A percentile compares a stretch with the other conserved stretches of the same genome.
Conservation (phyloP, 768 basidiomycete species). For the Boletus vinaceobasis region DNA sequence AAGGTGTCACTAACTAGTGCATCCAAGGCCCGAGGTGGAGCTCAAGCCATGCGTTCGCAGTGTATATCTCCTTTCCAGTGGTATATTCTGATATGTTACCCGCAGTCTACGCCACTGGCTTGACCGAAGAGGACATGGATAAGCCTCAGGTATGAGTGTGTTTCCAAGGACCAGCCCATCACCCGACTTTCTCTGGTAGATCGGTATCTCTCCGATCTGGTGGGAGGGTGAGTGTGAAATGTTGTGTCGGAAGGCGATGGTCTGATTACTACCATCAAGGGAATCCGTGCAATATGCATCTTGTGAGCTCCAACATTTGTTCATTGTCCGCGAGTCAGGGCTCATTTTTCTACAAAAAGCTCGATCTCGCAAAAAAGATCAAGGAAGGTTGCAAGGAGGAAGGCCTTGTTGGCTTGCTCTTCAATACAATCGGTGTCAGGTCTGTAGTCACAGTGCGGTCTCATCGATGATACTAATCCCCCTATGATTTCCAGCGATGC, state of each 20-base stretch:
- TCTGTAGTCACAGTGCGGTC: conserved; percentile 25
- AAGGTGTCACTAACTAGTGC: neutral
- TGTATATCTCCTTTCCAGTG: conserved; percentile 1
- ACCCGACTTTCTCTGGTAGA: conserved; percentile 39
- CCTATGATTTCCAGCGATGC: conserved; percentile 53
- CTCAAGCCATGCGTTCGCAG: conserved; percentile 79
- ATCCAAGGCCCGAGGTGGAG: conserved; percentile 58
- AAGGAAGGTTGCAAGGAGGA: conserved; percentile 83
- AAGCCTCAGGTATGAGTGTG: conserved; percentile 65
- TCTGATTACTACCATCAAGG: conserved; percentile 38
- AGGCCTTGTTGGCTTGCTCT: conserved; percentile 75
- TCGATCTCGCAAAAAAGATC: conserved; percentile 74
- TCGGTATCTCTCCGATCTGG: conserved; percentile 88
- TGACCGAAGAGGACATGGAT: conserved; percentile 76
- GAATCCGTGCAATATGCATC: conserved; percentile 83
- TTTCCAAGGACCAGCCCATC: neutral
- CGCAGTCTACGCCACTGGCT: conserved; percentile 69
- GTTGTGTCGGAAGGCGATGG: neutral
- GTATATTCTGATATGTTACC: neutral
- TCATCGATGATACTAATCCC: neutral
- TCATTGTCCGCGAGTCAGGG: neutral
- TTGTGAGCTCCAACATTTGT: conserved; percentile 43
- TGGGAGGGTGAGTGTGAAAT: conserved; percentile 66
- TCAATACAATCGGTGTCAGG: conserved; percentile 87
- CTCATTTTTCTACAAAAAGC: conserved; percentile 39